These are phyloP conservation scores for Fonsecaea erecta DNA, from an alignment of 2,329 filamentous ascomycete species.

Conservation along the genomic window DNA sequence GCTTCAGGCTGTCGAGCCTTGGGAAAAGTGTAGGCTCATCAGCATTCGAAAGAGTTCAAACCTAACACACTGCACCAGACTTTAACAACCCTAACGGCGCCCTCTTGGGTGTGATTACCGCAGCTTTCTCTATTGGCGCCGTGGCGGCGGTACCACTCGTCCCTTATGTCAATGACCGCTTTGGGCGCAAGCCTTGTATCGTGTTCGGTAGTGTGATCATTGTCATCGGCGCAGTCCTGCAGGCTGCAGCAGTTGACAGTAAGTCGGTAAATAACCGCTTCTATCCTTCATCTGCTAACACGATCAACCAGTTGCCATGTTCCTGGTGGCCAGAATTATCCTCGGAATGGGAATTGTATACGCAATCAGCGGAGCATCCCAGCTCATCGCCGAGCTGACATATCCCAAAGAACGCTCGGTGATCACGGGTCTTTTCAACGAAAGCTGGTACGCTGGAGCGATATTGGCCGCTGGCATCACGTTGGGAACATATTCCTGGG, in stretches of 20 bases:
- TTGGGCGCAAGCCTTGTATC: slow-evolving; percentile 54
- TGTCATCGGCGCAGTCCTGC: slow-evolving; percentile 49
- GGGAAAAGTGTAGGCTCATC: slow-evolving; percentile 46
- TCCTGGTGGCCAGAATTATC: slow-evolving; percentile 27
- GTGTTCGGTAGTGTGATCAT: slow-evolving; percentile 55
- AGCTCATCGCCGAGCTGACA: slow-evolving; percentile 52
- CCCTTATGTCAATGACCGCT: slow-evolving; percentile 53
- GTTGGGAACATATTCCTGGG: slow-evolving; percentile 53
- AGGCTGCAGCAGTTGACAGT: slow-evolving; percentile 40
- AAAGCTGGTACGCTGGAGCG: slow-evolving; percentile 58
- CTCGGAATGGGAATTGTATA: slow-evolving; percentile 29
- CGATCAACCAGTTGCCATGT: slow-evolving; percentile 22
- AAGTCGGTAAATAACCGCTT: not conserved
- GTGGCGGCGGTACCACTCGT: slow-evolving; percentile 54
- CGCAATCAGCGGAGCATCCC: slow-evolving; percentile 34
- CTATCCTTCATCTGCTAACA: slow-evolving; percentile 5
- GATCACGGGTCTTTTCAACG: slow-evolving; percentile 59
- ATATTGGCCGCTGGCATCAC: slow-evolving; percentile 56
- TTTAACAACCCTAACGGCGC: slow-evolving; percentile 39
- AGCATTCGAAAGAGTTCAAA: slow-evolving; percentile 46
- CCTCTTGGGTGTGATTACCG: slow-evolving; percentile 25
- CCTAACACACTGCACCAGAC: slow-evolving; percentile 56
- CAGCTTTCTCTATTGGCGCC: slow-evolving; percentile 49
- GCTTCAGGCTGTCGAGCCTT: slow-evolving; percentile 27
- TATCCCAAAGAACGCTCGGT: slow-evolving; percentile 56